Conservation (phyloP, 352 stramenopile species). For the Phytophthora citrophthora region DNA sequence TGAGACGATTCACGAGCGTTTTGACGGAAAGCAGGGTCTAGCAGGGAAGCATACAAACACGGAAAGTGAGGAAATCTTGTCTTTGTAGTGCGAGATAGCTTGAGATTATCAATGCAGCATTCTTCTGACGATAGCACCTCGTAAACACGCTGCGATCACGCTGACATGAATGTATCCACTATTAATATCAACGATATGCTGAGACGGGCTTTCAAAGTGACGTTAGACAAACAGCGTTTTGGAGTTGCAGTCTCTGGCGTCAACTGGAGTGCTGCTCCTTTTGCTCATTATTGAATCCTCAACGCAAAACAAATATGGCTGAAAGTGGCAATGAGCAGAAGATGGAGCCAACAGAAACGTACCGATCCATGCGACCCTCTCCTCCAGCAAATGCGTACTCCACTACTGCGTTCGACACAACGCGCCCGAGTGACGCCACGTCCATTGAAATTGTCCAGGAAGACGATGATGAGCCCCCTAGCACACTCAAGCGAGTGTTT, state of each 20-base stretch:
- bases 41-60: too few relatives aligned
- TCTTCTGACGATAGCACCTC: too few relatives aligned
- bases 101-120: too few relatives aligned
- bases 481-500: neutral
- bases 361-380: neutral
- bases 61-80: too few relatives aligned
- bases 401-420: neutral
- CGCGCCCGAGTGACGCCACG: neutral
- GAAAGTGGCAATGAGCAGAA: neutral
- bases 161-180: too few relatives aligned
- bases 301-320: neutral
- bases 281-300: neutral
- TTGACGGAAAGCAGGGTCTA: slow-evolving; percentile 12
- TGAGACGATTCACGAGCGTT: slow-evolving; percentile 38
- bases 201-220: neutral
- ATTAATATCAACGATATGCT: neutral
- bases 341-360: neutral
- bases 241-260: neutral
- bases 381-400: neutral
- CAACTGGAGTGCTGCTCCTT: neutral
- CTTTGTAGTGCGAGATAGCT: too few relatives aligned
- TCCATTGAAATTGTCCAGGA: neutral
- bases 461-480: neutral
- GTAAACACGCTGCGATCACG: too few relatives aligned
- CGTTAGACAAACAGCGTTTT: too few relatives aligned